phyloP scores from a whole-genome alignment of 2,329 filamentous ascomycete genomes.

The Aspergillus fumigatiaffinis region DNA sequence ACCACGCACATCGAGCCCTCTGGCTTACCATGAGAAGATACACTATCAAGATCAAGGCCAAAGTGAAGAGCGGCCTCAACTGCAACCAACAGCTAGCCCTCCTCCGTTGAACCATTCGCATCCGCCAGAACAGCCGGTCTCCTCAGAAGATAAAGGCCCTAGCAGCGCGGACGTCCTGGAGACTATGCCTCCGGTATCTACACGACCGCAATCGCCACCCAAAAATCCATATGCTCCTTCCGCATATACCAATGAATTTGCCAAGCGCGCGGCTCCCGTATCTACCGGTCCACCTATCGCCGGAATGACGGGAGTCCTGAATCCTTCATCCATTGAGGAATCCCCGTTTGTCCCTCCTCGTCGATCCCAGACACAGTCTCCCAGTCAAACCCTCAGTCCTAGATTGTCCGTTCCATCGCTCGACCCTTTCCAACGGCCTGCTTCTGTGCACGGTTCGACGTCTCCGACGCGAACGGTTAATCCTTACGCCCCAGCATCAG shows the following conservation, averaged over 20 bases:
- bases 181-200: neutral
- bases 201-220: conserved; percentile 23
- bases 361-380: conserved; percentile 58
- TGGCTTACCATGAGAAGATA: conserved; percentile 49
- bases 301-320: conserved; percentile 9
- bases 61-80: conserved; percentile 18
- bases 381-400: conserved; percentile 51
- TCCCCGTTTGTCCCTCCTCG: conserved; percentile 38
- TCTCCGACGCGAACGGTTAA: conserved; percentile 37
- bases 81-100: conserved; percentile 21
- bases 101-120: conserved; percentile 17
- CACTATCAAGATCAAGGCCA: conserved; percentile 28
- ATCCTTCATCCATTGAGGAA: conserved; percentile 23
- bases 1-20: conserved; percentile 61
- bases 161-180: conserved; percentile 1
- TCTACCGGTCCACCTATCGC: conserved; percentile 11
- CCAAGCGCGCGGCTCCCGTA: conserved; percentile 25
- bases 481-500: conserved; percentile 32
- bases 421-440: conserved; percentile 50
- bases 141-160: conserved; percentile 14
- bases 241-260: conserved; percentile 30
- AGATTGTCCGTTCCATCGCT: conserved; percentile 39
- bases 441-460: conserved; percentile 50
- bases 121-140: conserved; percentile 12
- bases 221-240: conserved; percentile 31